Base-by-base conservation (phyloP, 1,139 yeast genomes). In the Yamadazyma membranifaciens region DNA sequence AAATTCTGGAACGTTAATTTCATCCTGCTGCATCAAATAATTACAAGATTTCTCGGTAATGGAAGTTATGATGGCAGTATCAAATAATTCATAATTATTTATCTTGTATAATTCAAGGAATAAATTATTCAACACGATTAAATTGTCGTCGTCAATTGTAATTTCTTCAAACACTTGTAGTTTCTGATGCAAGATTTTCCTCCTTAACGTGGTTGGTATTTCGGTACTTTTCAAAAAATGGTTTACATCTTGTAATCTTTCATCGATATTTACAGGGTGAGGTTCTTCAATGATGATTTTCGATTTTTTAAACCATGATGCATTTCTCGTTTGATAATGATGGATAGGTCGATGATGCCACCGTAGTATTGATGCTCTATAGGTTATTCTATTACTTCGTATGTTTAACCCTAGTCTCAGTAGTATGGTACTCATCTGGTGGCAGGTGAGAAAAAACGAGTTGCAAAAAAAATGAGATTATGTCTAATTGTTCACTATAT, bases 221-320 rank as follows among this genome's bases (percentile, higher is more conserved):
- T 66, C 73, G 11, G 56, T 52, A 6, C 60, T 54, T 37, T 59
- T 57, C 12, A 62, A 49, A 35, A 59, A 56, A 43, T 63, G 67
- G 37, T 54, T 62, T 38, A 49, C 29, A 48, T 57, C 26, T 11
- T 38, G 34, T 15, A 33, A 29, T 17, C 32, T 37, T 16, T n/a
- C 22, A 30, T 36, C 27, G 15, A 34, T n/a, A 5, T n/a, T 12
- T 12, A 2, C n/a, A 25, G 13, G 16, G 22, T 31, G n/a, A n/a
- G 46, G 41, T 31, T 38, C 42, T 38, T 33, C 42, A 26, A 37
- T 36, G 12, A 41, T 35, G 4, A 38, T 1, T 15, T 16, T n/a
- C 15, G 11, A 33, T n/a, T 11, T n/a, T 16, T 33, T 31, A 26
- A 33, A 29, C 37, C 31, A 20, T 14, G 35, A 33, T 2, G 29